Percentiles rank a stretch among this genome's conserved stretches.
Evolutionary conservation across 1,284 basidiomycete genomes (phyloP).

Genomic region (Sporisorium sorghi): DNA sequence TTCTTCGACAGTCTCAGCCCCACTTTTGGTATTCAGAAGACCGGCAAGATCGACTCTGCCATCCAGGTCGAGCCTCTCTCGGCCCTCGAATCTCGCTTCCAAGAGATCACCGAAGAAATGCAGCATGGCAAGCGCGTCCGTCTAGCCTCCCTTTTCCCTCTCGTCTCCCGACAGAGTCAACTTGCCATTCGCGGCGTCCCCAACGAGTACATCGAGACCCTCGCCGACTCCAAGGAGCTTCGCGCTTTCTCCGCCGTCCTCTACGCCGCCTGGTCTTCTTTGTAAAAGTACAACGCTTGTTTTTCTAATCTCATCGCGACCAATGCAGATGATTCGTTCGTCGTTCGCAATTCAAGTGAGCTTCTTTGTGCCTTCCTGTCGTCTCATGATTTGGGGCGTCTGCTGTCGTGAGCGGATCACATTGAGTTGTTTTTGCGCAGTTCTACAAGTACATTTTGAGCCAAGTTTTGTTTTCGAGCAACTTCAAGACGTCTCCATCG

Average conservation of each 20-base stretch:
- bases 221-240: slow-evolving; percentile 71
- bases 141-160: slow-evolving; percentile 81
- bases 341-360: not conserved
- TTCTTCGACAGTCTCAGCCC: slow-evolving; percentile 74
- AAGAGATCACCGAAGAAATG: slow-evolving; percentile 52
- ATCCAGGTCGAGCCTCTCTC: slow-evolving; percentile 36
- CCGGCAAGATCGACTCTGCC: slow-evolving; percentile 27
- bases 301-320: not conserved
- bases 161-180: slow-evolving; percentile 80
- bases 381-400: not conserved
- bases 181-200: slow-evolving; percentile 78
- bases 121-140: slow-evolving; percentile 73
- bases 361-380: not conserved
- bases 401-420: not conserved
- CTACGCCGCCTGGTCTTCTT: slow-evolving; percentile 70
- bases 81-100: slow-evolving; percentile 72
- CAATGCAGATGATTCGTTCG: not conserved
- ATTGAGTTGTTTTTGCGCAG: not conserved
- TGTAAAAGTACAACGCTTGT: slow-evolving; percentile 19
- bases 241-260: slow-evolving; percentile 73
- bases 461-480: not conserved
- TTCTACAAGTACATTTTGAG: slow-evolving; percentile 33
- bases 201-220: slow-evolving; percentile 80
- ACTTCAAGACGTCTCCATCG: slow-evolving; percentile 50
- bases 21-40: slow-evolving; percentile 55